These are phyloP conservation scores for Phaeoacremonium minimum DNA, from an alignment of 2,329 filamentous ascomycete species.

Conservation along the genomic window DNA sequence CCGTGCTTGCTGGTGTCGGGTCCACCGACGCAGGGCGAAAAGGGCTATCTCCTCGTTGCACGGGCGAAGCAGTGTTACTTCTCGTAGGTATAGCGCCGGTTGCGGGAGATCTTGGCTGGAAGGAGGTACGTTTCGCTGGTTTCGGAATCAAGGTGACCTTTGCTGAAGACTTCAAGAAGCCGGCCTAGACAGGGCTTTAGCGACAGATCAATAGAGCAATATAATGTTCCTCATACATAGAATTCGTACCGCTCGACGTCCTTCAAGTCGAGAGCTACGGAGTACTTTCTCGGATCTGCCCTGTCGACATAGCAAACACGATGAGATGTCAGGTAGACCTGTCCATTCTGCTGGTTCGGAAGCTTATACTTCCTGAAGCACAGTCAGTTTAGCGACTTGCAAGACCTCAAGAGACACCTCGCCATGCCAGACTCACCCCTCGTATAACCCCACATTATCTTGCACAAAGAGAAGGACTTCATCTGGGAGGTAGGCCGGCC, in stretches of 20 bases:
- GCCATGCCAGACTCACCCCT: conserved; percentile 73
- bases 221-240: conserved; percentile 67
- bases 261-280: conserved; percentile 80
- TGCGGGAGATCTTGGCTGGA: conserved; percentile 49
- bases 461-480: conserved; percentile 95
- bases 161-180: conserved; percentile 90
- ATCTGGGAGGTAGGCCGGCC: conserved; percentile 87
- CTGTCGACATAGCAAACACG: conserved; percentile 93
- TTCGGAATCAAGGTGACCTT: conserved; percentile 91
- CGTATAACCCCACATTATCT: conserved; percentile 94
- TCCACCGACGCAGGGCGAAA: conserved; percentile 38
- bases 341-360: conserved; percentile 87
- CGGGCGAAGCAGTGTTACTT: conserved; percentile 40
- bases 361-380: conserved; percentile 88
- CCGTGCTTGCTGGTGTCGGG: conserved; percentile 48
- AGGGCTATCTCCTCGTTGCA: conserved; percentile 34
- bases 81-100: conserved; percentile 40
- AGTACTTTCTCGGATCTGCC: conserved; percentile 77
- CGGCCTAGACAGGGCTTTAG: conserved; percentile 51
- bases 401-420: too few species aligned
- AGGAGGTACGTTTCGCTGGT: conserved; percentile 60
- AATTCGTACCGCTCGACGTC: conserved; percentile 88
- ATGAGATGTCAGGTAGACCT: conserved; percentile 94
- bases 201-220: neutral
- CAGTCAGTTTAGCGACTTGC: too few species aligned